Percentiles rank a stretch among this genome's conserved stretches.
These are phyloP conservation scores for Neurospora sp. DNA, from an alignment of 495 filamentous ascomycete genomes.

Conservation along the genomic window DNA sequence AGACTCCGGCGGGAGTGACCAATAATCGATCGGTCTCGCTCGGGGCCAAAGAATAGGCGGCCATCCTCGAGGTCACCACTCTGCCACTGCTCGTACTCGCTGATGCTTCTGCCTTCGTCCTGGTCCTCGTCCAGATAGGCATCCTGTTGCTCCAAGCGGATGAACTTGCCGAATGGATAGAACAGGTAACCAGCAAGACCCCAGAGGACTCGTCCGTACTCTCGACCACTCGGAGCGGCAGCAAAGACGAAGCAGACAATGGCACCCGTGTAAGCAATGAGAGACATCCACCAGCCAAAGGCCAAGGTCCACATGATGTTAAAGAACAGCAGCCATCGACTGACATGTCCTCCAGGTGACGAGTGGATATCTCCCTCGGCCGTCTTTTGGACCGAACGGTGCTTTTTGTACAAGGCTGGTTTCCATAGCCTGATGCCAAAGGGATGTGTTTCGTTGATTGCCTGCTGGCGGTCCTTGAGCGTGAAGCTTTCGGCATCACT, in stretches of 20 bases:
- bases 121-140: constrained; percentile 92
- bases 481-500: constrained; percentile 80
- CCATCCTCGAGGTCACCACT: constrained; percentile 94
- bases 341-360: constrained; percentile 80
- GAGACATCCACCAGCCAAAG: constrained; percentile 96
- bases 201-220: constrained; percentile 77
- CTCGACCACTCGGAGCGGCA: constrained; percentile 66
- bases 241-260: constrained; percentile 69
- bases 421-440: constrained; percentile 99
- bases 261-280: constrained; percentile 62
- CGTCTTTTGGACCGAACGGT: constrained; percentile 87
- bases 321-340: constrained; percentile 68
- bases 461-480: constrained; percentile 87
- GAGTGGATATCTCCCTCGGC: constrained; percentile 98
- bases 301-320: constrained; percentile 84
- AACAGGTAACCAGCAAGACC: constrained; percentile 79
- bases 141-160: constrained; percentile 86
- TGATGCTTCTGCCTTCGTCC: constrained; percentile 98
- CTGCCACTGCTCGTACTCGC: constrained; percentile 99
- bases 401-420: constrained; percentile 95
- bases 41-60: constrained; percentile 86
- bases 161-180: constrained; percentile 94
- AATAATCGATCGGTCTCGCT: constrained; percentile 66
- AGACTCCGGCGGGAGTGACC: constrained; percentile 83
- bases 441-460: constrained; percentile 97